Evolutionary conservation across 306 rosid genomes (phyloP).

Genomic region (Heteromeles arbutifolia): DNA sequence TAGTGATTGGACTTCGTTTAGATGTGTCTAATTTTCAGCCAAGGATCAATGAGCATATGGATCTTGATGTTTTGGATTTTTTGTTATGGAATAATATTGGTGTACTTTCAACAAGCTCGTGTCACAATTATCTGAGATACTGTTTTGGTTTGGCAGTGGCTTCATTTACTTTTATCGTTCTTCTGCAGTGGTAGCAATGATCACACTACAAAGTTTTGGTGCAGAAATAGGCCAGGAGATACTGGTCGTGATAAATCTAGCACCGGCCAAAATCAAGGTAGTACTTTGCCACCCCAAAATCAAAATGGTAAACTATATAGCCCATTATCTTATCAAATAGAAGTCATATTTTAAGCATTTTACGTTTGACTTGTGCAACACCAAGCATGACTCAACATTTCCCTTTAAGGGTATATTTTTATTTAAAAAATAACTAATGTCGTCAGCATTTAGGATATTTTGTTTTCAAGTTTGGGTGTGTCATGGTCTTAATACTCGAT

Average conservation of each 20-base stretch:
- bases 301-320: background rate
- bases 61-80: background rate
- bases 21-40: background rate
- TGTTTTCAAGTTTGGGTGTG: background rate
- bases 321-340: background rate
- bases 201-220: constrained; percentile 96
- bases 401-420: background rate
- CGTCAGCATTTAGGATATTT: background rate
- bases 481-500: background rate
- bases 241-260: constrained; percentile 70
- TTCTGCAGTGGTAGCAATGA: constrained; percentile 96
- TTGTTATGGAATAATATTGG: background rate
- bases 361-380: background rate
- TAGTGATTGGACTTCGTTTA: background rate
- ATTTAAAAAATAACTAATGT: background rate
- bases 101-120: background rate
- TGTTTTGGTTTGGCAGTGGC: background rate
- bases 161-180: constrained; percentile 13
- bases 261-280: constrained; percentile 64
- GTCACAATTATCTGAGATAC: background rate
- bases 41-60: background rate
- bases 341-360: background rate
- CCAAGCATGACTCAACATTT: background rate
- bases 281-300: background rate
- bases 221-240: constrained; percentile 98